Percentiles rank a stretch among this genome's conserved stretches.
Evolutionary conservation across 108 stramenopile species (phyloP).

Genomic region (Pseudonitzschia delicatissima): DNA sequence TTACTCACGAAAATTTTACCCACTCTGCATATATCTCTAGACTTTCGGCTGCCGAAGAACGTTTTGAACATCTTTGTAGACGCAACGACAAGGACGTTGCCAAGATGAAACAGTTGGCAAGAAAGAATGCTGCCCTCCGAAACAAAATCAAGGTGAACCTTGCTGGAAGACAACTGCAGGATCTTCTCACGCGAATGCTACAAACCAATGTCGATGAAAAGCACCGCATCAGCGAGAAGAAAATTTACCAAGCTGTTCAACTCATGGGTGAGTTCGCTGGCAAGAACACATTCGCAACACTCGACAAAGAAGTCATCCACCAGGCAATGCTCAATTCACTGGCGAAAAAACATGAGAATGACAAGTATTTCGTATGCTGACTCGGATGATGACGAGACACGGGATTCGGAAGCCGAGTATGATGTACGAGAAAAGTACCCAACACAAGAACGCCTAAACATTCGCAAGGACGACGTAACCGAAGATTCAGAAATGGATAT

Average conservation of each 20-base stretch:
- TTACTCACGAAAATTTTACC: too few species aligned
- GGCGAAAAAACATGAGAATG: neutral
- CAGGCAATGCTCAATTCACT: conserved; percentile 10
- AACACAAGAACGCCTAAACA: neutral
- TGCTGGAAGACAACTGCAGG: conserved; percentile 9
- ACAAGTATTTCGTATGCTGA: neutral
- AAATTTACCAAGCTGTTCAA: conserved; percentile 7
- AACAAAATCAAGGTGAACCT: conserved; percentile 31
- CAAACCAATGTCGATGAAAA: conserved; percentile 16
- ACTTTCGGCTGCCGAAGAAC: conserved; percentile 24
- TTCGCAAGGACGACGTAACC: neutral
- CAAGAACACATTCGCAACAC: neutral
- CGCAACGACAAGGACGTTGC: conserved; percentile 21
- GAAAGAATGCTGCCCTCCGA: conserved; percentile 30
- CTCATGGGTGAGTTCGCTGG: conserved; percentile 11
- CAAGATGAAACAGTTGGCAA: conserved; percentile 22
- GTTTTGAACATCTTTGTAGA: conserved; percentile 25
- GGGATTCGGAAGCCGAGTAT: neutral
- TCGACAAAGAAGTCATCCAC: conserved; percentile 6
- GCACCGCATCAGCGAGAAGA: conserved; percentile 6
- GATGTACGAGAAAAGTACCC: neutral
- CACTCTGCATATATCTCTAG: too few species aligned
- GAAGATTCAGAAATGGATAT: neutral
- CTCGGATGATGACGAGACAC: neutral
- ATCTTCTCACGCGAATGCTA: conserved; percentile 11